Evolutionary conservation across 192 early-diverging fungal genomes (phyloP).

Genomic region (Backusella psychrophila): DNA sequence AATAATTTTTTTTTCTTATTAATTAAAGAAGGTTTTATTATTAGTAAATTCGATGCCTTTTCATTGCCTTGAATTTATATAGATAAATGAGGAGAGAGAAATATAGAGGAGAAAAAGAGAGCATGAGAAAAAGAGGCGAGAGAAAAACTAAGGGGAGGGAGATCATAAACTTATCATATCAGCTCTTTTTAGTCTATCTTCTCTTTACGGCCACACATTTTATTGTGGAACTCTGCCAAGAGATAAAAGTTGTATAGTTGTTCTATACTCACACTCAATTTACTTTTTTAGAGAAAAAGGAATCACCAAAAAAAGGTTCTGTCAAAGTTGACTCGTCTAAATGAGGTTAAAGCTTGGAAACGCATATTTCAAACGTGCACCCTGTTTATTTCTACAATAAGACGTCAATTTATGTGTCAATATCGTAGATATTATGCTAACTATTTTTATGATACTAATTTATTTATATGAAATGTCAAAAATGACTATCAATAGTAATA

Average conservation of each 20-base stretch:
- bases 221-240: neutral
- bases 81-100: neutral
- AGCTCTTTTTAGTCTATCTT: neutral
- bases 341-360: neutral
- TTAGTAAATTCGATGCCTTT: neutral
- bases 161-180: neutral
- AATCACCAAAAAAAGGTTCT: neutral
- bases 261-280: neutral
- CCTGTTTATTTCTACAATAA: neutral
- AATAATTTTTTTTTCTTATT: neutral
- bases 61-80: neutral
- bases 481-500: neutral
- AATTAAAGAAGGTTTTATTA: neutral
- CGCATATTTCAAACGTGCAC: neutral
- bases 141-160: neutral
- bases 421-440: neutral
- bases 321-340: neutral
- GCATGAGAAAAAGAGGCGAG: neutral
- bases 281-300: neutral
- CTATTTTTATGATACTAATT: neutral
- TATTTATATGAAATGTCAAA: neutral
- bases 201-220: neutral
- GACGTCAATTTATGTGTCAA: neutral
- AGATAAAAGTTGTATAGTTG: neutral
- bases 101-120: neutral